phyloP scores from a whole-genome alignment of 1,284 basidiomycete species.

The Pseudozyma pruni region DNA sequence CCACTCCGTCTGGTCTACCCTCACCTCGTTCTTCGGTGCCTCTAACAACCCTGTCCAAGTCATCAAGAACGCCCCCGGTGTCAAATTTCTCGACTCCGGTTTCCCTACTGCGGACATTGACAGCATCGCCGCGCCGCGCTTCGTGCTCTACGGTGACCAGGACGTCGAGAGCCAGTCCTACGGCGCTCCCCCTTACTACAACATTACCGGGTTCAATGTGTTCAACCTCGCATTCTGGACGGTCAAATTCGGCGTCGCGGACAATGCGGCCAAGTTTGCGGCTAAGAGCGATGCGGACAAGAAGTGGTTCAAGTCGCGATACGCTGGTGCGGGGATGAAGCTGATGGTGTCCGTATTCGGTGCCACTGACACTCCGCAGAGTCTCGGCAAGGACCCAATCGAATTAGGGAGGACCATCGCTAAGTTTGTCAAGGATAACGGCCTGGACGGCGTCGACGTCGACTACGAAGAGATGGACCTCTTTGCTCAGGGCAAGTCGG shows the following conservation, averaged over 20 bases:
- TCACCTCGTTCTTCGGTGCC: constrained; percentile 32
- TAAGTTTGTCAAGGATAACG: constrained; percentile 70
- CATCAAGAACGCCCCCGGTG: constrained; percentile 31
- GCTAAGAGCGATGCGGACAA: constrained; percentile 42
- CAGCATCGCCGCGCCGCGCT: constrained; percentile 35
- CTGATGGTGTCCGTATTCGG: constrained; percentile 68
- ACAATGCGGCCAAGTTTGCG: constrained; percentile 59
- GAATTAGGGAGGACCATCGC: constrained; percentile 49
- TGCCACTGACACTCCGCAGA: constrained; percentile 72
- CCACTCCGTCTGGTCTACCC: constrained; percentile 25
- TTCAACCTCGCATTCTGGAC: constrained; percentile 72
- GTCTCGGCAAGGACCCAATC: constrained; percentile 24
- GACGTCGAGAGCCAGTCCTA: constrained; percentile 32
- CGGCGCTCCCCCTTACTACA: constrained; percentile 42
- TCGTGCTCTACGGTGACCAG: constrained; percentile 47
- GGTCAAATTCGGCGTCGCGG: constrained; percentile 63
- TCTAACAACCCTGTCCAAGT: constrained; percentile 21
- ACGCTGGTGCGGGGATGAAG: constrained; percentile 70
- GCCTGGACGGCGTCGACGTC: constrained; percentile 74
- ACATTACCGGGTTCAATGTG: constrained; percentile 66
- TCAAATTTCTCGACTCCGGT: constrained; percentile 34
- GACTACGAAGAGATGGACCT: constrained; percentile 72
- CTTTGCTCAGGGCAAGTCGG: constrained; percentile 31
- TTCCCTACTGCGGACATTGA: constrained; percentile 44
- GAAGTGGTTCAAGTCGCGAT: constrained; percentile 66